Conservation (phyloP, 139 green algal species). For the Closterium sp. region DNA sequence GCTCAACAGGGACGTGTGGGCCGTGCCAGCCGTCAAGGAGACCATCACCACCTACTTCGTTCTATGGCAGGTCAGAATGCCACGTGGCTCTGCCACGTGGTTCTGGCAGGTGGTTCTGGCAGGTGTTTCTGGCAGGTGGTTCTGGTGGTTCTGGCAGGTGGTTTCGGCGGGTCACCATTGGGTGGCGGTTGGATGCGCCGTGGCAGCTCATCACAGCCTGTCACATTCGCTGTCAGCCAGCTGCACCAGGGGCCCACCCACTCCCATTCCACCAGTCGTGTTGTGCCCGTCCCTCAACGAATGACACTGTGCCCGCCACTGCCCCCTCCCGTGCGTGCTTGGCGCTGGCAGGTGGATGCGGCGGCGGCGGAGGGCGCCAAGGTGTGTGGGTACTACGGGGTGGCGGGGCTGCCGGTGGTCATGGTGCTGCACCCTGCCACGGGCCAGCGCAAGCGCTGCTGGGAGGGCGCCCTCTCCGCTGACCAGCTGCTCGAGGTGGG, state of each 20-base stretch:
- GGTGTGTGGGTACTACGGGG: slow-evolving; percentile 64
- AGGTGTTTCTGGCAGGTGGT: too few relatives aligned
- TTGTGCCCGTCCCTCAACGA: neutral
- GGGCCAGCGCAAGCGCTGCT: slow-evolving; percentile 67
- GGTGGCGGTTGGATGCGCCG: too few relatives aligned
- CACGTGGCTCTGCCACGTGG: neutral
- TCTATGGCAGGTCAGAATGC: slow-evolving; percentile 81
- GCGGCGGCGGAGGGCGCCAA: slow-evolving; percentile 56
- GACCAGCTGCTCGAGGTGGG: slow-evolving; percentile 60
- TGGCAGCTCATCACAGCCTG: neutral
- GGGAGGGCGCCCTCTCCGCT: slow-evolving; percentile 68
- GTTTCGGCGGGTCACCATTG: too few relatives aligned
- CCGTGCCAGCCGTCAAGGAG: slow-evolving; percentile 63
- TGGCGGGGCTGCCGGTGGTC: slow-evolving; percentile 60
- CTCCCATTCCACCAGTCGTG: neutral
- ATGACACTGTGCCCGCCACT: too few relatives aligned
- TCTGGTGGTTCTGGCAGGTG: too few relatives aligned
- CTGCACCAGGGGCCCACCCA: neutral
- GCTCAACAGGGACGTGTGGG: slow-evolving; percentile 82
- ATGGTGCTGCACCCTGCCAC: slow-evolving; percentile 79
- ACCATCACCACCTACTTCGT: slow-evolving; percentile 73
- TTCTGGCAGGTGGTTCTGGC: neutral
- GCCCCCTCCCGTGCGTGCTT: too few relatives aligned
- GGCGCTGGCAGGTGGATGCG: slow-evolving; percentile 57
- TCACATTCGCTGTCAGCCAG: neutral